Percentiles rank a stretch among this genome's conserved stretches.
Conservation (phyloP, 1,139 yeast species). For the Scheffersomyces quercinus region DNA sequence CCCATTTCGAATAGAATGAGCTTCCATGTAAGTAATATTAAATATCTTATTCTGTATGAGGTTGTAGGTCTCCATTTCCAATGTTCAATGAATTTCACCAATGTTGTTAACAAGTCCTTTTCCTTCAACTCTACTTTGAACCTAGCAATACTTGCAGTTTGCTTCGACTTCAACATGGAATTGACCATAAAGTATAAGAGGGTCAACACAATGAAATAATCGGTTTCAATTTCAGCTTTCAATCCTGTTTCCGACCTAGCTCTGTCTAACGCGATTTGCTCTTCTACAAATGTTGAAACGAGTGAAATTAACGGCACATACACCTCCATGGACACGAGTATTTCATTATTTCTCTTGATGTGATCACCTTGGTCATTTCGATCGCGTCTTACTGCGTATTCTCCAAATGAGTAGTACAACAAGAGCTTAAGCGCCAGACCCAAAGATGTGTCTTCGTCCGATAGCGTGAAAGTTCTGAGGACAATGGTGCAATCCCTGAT, state of each 20-base stretch:
- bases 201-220: conserved; percentile 47
- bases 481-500: neutral
- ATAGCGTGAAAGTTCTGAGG: neutral
- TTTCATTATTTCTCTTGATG: conserved; percentile 8
- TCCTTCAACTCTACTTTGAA: conserved; percentile 24
- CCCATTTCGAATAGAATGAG: conserved; percentile 69
- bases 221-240: conserved; percentile 11
- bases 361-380: conserved; percentile 35
- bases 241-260: neutral
- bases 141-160: neutral
- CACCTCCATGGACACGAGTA: conserved; percentile 3
- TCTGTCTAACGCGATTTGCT: conserved; percentile 13
- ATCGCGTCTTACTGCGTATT: conserved; percentile 28
- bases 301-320: conserved; percentile 14
- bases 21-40: conserved; percentile 59
- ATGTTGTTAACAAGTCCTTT: conserved; percentile 39
- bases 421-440: conserved; percentile 9
- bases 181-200: conserved; percentile 51
- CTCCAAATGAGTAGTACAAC: conserved; percentile 46
- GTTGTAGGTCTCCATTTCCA: conserved; percentile 61
- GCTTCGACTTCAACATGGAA: conserved; percentile 20
- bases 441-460: neutral
- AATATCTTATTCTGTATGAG: conserved; percentile 44
- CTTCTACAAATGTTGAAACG: conserved; percentile 15
- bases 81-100: conserved; percentile 57